phyloP scores from a whole-genome alignment of 768 basidiomycete species.

The Cyclocybe aegerita region DNA sequence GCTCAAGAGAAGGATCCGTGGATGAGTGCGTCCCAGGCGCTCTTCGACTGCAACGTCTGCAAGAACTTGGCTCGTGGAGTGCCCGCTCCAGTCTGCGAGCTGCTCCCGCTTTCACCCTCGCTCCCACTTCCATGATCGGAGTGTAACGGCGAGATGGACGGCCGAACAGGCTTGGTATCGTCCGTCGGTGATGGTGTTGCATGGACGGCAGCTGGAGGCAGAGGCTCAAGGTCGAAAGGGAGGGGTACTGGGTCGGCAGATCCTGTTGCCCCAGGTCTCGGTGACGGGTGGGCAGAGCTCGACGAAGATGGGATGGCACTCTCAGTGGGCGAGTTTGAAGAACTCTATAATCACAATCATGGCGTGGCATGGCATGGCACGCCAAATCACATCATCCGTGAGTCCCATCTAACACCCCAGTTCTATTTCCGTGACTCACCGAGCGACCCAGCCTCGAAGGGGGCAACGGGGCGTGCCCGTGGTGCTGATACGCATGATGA shows the following conservation, averaged over 20 bases:
- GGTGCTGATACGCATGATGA: conserved; percentile 20
- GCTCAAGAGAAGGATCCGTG: conserved; percentile 64
- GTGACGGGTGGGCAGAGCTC: conserved; percentile 17
- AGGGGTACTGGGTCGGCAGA: conserved; percentile 6
- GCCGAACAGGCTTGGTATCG: conserved; percentile 1
- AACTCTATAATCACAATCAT: conserved; percentile 9
- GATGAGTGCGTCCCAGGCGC: conserved; percentile 67
- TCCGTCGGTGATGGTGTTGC: neutral
- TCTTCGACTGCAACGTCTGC: conserved; percentile 57
- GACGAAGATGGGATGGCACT: conserved; percentile 7
- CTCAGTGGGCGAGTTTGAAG: conserved; percentile 14
- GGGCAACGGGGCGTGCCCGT: conserved; percentile 23
- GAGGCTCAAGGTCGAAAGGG: conserved; percentile 21
- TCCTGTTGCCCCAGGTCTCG: conserved; percentile 9
- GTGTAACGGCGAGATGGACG: conserved; percentile 12
- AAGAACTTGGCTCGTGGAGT: conserved; percentile 49
- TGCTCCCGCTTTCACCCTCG: conserved; percentile 1
- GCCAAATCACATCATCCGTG: neutral
- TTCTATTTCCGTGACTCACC: conserved; percentile 22
- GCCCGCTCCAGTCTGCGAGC: conserved; percentile 5
- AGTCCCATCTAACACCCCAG: neutral
- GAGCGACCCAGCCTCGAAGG: conserved; percentile 36
- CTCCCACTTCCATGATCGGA: conserved; percentile 1
- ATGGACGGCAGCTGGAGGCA: conserved; percentile 17
- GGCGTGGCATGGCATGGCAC: conserved; percentile 8